phyloP scores from a whole-genome alignment of 1,284 basidiomycete species.

The Prillingera fragicola region DNA sequence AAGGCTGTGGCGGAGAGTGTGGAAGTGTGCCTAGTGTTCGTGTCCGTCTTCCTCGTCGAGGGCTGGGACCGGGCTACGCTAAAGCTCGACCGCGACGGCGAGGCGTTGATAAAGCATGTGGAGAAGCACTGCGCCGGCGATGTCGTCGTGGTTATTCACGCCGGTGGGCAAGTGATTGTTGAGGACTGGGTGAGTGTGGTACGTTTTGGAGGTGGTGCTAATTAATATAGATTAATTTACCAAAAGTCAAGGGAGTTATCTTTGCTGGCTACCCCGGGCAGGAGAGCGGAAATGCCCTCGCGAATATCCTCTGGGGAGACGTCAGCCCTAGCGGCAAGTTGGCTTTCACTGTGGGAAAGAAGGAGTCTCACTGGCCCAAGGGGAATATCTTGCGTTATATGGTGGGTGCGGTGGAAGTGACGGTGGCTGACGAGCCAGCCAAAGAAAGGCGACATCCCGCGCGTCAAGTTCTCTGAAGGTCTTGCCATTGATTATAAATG shows the following conservation, averaged over 20 bases:
- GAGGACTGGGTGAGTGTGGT: slow-evolving; percentile 38
- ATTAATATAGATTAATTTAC: slow-evolving; percentile 49
- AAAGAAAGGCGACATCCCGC: slow-evolving; percentile 18
- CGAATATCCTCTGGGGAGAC: slow-evolving; percentile 70
- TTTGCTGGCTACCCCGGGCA: slow-evolving; percentile 70
- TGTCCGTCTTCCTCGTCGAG: slow-evolving; percentile 46
- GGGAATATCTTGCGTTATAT: slow-evolving; percentile 40
- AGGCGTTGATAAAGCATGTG: slow-evolving; percentile 64
- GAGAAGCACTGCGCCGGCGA: slow-evolving; percentile 62
- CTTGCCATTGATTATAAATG: slow-evolving; percentile 50
- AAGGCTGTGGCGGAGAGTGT: slow-evolving; percentile 32
- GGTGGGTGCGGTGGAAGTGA: slow-evolving; percentile 16
- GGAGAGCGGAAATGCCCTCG: slow-evolving; percentile 61
- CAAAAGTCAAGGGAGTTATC: slow-evolving; percentile 61
- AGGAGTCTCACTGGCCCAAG: slow-evolving; percentile 46
- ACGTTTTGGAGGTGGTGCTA: slow-evolving; percentile 22
- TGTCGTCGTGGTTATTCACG: slow-evolving; percentile 70
- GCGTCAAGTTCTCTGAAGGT: slow-evolving; percentile 43
- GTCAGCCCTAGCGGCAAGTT: slow-evolving; percentile 66
- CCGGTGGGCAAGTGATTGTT: slow-evolving; percentile 49
- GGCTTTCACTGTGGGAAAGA: slow-evolving; percentile 51
- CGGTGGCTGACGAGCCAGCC: slow-evolving; percentile 1
- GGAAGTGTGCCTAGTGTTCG: slow-evolving; percentile 50
- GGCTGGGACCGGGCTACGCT: slow-evolving; percentile 46
- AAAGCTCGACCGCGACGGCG: slow-evolving; percentile 45